Evolutionary conservation across 192 early-diverging fungal genomes (phyloP).

Genomic region (Umbelopsis sp.): DNA sequence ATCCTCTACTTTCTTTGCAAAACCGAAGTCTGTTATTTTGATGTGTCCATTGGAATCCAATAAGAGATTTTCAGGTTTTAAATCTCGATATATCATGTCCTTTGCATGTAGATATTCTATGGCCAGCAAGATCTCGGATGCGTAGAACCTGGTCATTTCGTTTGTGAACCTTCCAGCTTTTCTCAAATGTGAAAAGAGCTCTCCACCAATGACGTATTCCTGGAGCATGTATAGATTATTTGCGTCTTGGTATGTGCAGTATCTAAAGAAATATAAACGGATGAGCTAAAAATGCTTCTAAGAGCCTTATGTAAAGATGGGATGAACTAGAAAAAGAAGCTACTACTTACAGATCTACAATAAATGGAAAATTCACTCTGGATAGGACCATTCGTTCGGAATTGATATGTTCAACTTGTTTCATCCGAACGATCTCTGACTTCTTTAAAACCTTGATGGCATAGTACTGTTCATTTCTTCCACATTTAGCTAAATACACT

Average conservation of each 20-base stretch:
- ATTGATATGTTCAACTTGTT: slow-evolving; percentile 96
- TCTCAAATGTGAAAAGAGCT: slow-evolving; percentile 84
- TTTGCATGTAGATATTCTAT: slow-evolving; percentile 81
- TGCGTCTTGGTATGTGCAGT: slow-evolving; percentile 83
- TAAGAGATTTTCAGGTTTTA: slow-evolving; percentile 80
- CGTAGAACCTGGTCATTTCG: slow-evolving; percentile 85
- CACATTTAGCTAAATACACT: slow-evolving; percentile 85
- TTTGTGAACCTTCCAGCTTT: slow-evolving; percentile 77
- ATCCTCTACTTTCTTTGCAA: slow-evolving; percentile 75
- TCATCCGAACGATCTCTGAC: slow-evolving; percentile 84
- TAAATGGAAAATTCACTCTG: slow-evolving; percentile 80
- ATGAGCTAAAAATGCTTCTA: background rate
- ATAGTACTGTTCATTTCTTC: slow-evolving; percentile 76
- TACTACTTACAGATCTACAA: slow-evolving; percentile 77
- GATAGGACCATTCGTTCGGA: slow-evolving; percentile 92
- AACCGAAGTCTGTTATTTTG: slow-evolving; percentile 92
- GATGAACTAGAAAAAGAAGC: background rate
- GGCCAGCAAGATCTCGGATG: slow-evolving; percentile 83
- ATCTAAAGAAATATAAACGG: background rate
- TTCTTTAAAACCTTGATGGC: slow-evolving; percentile 97
- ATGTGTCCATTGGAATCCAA: slow-evolving; percentile 78
- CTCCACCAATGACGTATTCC: slow-evolving; percentile 86
- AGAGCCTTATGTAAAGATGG: background rate
- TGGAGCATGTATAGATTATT: slow-evolving; percentile 80
- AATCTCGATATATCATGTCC: slow-evolving; percentile 86